phyloP scores from a whole-genome alignment of 768 basidiomycete genomes.

The Lactarius evosmus region DNA sequence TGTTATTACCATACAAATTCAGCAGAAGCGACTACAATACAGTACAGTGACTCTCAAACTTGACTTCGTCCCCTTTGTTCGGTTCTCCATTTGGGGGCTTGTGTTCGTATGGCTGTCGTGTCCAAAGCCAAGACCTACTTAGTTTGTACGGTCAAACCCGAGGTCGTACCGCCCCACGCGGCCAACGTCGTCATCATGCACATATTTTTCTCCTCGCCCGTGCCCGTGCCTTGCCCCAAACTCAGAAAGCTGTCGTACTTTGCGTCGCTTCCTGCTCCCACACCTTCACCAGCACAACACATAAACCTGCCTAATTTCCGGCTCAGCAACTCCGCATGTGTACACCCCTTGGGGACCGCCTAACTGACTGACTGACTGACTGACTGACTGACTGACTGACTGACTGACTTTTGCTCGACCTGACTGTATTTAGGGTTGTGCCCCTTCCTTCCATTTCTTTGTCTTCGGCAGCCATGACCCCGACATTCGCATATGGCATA shows the following conservation, averaged over 20 bases:
- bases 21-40: neutral
- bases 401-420: no score
- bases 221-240: neutral
- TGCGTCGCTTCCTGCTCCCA: neutral
- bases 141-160: neutral
- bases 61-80: no score
- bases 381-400: no score
- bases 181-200: neutral
- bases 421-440: neutral
- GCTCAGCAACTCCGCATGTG: neutral
- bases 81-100: neutral
- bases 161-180: neutral
- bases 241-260: neutral
- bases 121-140: neutral
- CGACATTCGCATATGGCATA: slow-evolving; percentile 10
- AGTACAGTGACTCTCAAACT: no score
- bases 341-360: neutral
- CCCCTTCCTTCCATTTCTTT: neutral
- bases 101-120: neutral
- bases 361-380: no score
- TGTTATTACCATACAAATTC: neutral
- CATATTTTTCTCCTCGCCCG: neutral
- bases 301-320: neutral
- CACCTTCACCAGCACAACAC: neutral
- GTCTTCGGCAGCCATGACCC: neutral